Percentiles rank a stretch among this genome's conserved stretches.
phyloP scores from a whole-genome alignment of 148 eudicot species.

The Pharnaceum exiguum region DNA sequence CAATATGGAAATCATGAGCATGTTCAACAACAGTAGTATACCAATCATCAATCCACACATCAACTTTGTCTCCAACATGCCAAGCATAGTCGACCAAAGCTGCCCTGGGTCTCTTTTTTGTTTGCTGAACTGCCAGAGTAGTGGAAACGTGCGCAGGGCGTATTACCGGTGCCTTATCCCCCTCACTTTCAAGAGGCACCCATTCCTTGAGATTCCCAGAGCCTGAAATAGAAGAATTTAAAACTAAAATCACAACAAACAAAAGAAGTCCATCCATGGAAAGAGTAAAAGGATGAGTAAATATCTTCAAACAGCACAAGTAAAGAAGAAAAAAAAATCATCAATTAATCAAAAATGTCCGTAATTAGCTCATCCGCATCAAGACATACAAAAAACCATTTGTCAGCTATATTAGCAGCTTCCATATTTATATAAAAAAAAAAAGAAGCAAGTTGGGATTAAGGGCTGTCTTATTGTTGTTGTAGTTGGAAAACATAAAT shows the following conservation, averaged over 20 bases:
- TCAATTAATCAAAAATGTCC: too few species aligned
- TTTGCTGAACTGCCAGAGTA: constrained; percentile 41
- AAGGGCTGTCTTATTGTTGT: too few species aligned
- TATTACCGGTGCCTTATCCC: constrained; percentile 49
- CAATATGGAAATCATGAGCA: neutral
- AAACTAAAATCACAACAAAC: neutral
- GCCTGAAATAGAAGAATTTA: constrained; percentile 25
- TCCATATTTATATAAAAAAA: too few species aligned
- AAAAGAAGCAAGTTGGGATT: too few species aligned
- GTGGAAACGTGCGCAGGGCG: constrained; percentile 55
- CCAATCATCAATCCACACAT: constrained; percentile 76
- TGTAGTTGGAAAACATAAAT: too few species aligned
- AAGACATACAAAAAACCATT: too few species aligned
- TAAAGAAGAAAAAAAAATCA: too few species aligned
- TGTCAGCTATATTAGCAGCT: too few species aligned
- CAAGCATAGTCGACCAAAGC: constrained; percentile 64
- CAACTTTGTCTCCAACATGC: constrained; percentile 84
- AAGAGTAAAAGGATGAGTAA: neutral
- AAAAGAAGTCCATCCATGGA: too few species aligned
- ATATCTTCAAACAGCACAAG: neutral
- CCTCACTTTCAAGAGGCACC: constrained; percentile 63
- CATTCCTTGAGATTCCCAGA: constrained; percentile 61
- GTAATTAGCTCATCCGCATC: too few species aligned
- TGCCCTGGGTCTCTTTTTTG: constrained; percentile 81
- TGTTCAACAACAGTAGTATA: constrained; percentile 23